Evolutionary conservation across 192 early-diverging fungal genomes (phyloP).

Genomic region (Gryganskiella cystojenkinii): DNA sequence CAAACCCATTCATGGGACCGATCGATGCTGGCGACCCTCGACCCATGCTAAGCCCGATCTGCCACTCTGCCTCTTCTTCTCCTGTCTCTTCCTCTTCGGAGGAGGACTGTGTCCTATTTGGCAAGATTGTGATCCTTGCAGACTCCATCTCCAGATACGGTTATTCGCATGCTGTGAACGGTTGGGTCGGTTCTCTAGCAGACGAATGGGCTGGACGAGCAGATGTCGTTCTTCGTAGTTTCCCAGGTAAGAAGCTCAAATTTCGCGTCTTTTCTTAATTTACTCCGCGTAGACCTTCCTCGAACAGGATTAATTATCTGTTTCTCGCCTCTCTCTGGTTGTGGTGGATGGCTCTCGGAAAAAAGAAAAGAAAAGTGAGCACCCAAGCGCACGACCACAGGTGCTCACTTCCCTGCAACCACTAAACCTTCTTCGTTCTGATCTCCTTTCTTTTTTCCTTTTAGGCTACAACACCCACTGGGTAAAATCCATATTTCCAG

Average conservation of each 20-base stretch:
- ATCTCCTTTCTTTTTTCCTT: neutral
- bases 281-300: no score
- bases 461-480: slow-evolving; percentile 78
- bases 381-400: no score
- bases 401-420: neutral
- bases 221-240: slow-evolving; percentile 84
- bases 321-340: no score
- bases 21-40: slow-evolving; percentile 28
- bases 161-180: slow-evolving; percentile 39
- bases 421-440: no score
- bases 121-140: slow-evolving; percentile 45
- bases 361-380: neutral
- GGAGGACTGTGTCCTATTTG: slow-evolving; percentile 33
- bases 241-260: slow-evolving; percentile 64
- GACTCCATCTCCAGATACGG: slow-evolving; percentile 47
- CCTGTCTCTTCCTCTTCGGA: neutral
- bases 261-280: no score
- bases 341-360: no score
- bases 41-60: slow-evolving; percentile 16
- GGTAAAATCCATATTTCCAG: slow-evolving; percentile 61
- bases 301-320: no score
- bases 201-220: slow-evolving; percentile 54
- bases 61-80: slow-evolving; percentile 5
- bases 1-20: slow-evolving; percentile 16
- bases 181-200: slow-evolving; percentile 36